phyloP scores from a whole-genome alignment of 805 yeast species.

The Ogataea pignaliae region DNA sequence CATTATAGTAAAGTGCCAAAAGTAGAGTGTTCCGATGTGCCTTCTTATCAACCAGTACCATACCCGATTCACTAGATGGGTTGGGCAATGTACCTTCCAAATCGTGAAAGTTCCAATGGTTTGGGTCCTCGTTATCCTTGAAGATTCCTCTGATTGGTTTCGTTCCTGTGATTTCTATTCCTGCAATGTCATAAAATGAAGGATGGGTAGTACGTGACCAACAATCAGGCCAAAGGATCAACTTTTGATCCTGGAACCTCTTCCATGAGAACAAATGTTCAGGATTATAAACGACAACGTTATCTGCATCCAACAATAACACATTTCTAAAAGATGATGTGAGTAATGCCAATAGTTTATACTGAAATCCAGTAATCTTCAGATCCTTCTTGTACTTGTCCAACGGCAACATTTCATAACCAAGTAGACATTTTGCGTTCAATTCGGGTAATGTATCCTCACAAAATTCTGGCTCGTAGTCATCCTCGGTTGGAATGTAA shows the following conservation, averaged over 20 bases:
- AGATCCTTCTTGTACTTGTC: slow-evolving; percentile 19
- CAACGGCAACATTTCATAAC: slow-evolving; percentile 30
- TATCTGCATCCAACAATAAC: slow-evolving; percentile 48
- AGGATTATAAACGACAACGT: slow-evolving; percentile 39
- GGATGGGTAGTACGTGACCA: slow-evolving; percentile 71
- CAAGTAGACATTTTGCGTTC: slow-evolving; percentile 44
- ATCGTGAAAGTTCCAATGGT: slow-evolving; percentile 49
- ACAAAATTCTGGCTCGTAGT: slow-evolving; percentile 46
- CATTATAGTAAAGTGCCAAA: slow-evolving; percentile 58
- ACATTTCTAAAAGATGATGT: slow-evolving; percentile 43
- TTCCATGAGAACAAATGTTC: slow-evolving; percentile 44
- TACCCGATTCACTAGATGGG: slow-evolving; percentile 67
- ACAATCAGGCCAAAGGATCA: slow-evolving; percentile 65
- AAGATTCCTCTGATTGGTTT: slow-evolving; percentile 32
- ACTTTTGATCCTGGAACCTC: slow-evolving; percentile 37
- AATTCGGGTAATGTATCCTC: slow-evolving; percentile 35
- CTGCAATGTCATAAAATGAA: slow-evolving; percentile 51
- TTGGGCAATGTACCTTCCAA: slow-evolving; percentile 62
- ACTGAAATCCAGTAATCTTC: slow-evolving; percentile 43
- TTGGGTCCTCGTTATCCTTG: slow-evolving; percentile 11
- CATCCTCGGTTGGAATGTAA: slow-evolving; percentile 39
- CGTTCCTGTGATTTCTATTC: slow-evolving; percentile 30
- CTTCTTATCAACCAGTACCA: slow-evolving; percentile 55
- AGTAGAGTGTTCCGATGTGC: slow-evolving; percentile 51
- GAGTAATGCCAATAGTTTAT: slow-evolving; percentile 45